Conservation (phyloP, 2,329 filamentous ascomycete genomes). For the Aurifilum marmelostoma region DNA sequence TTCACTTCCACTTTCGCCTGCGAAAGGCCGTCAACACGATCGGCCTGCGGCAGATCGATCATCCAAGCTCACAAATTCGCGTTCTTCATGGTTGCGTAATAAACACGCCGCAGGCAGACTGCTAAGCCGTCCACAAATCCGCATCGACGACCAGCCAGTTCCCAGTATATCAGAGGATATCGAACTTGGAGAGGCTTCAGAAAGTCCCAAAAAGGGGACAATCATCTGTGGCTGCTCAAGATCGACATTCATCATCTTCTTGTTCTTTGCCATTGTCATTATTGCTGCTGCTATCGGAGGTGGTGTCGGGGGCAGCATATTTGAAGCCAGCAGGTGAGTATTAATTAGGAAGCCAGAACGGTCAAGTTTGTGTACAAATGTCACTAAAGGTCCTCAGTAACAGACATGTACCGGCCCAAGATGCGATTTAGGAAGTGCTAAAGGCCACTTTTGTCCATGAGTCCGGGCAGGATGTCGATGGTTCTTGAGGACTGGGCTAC, state of each 20-base stretch:
- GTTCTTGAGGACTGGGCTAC: neutral
- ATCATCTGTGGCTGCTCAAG: slow-evolving; percentile 21
- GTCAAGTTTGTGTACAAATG: too few species aligned
- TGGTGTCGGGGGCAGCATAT: slow-evolving; percentile 19
- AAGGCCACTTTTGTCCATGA: neutral
- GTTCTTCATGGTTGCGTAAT: slow-evolving; percentile 14
- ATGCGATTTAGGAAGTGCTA: neutral
- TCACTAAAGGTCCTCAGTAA: neutral
- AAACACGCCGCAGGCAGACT: neutral
- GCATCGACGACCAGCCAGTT: neutral
- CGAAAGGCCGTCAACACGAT: neutral
- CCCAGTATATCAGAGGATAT: slow-evolving; percentile 8
- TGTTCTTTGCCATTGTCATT: slow-evolving; percentile 23
- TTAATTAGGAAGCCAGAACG: too few species aligned
- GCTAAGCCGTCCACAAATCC: neutral
- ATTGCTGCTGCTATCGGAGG: slow-evolving; percentile 21
- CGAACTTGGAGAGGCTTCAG: neutral
- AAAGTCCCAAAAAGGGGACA: neutral
- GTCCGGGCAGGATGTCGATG: neutral
- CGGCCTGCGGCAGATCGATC: neutral
- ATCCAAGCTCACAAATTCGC: neutral
- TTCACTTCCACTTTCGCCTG: neutral
- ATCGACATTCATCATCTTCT: slow-evolving; percentile 17
- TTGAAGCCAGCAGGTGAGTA: slow-evolving; percentile 13
- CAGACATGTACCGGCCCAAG: neutral